Evolutionary conservation across 2,329 filamentous ascomycete species (phyloP).

Genomic region (Cercospora berteroae): DNA sequence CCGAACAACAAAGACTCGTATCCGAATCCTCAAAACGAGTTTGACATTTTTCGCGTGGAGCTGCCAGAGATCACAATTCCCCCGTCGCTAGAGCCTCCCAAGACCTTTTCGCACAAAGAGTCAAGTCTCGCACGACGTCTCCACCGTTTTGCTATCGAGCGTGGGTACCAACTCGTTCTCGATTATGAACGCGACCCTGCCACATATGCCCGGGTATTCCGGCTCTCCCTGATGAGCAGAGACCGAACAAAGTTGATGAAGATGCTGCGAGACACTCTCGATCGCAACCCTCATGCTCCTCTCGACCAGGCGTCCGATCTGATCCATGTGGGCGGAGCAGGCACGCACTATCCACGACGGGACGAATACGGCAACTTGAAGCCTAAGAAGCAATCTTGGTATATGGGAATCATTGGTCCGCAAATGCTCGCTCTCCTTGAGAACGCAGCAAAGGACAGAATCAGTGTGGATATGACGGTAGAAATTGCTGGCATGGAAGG

Average conservation of each 20-base stretch:
- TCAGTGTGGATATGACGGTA: constrained; percentile 42
- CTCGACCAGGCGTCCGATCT: constrained; percentile 63
- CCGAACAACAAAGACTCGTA: not conserved
- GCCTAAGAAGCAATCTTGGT: constrained; percentile 27
- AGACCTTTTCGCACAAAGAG: constrained; percentile 63
- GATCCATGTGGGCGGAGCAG: constrained; percentile 64
- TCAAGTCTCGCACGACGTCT: constrained; percentile 68
- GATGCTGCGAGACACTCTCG: constrained; percentile 43
- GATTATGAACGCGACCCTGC: constrained; percentile 43
- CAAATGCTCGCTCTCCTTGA: constrained; percentile 32
- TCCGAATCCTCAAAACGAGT: not conserved
- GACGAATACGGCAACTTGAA: constrained; percentile 60
- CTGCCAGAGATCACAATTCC: constrained; percentile 21
- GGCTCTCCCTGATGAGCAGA: constrained; percentile 27
- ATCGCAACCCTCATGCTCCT: constrained; percentile 44
- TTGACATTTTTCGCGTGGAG: constrained; percentile 13
- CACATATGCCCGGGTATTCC: constrained; percentile 30
- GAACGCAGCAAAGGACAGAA: constrained; percentile 28
- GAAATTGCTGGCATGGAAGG: constrained; percentile 65
- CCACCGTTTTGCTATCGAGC: constrained; percentile 64
- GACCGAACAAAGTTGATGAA: constrained; percentile 25
- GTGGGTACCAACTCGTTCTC: constrained; percentile 58
- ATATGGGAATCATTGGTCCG: constrained; percentile 34
- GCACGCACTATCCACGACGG: constrained; percentile 57
- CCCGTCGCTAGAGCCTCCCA: constrained; percentile 36